Base-by-base conservation (phyloP, 495 filamentous ascomycete species). In the Hypoxylon trugodes region DNA sequence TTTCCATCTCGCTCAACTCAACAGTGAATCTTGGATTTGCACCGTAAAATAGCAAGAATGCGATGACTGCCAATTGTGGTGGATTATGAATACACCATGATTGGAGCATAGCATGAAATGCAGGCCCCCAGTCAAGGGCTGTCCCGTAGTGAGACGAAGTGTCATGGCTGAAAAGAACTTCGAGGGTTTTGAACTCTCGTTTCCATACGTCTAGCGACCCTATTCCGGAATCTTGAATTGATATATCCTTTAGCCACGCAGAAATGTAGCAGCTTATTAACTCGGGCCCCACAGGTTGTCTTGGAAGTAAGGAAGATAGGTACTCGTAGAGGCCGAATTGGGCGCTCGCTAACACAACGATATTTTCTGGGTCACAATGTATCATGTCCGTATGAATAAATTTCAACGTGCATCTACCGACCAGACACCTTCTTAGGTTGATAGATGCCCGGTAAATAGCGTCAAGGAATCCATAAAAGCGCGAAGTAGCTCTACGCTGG, bases 41-140 rank as follows among this genome's bases (percentile, higher is more conserved):
- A n/a, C 60, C 60, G 12, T 63, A 16, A 25, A 43, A 63, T 0
- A 63, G 52, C 60, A 63, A 50, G 28, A 63, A 51, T 2, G 60
- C 59, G 13, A 50, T 13, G 26, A 22, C 4, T 24, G 19, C 6
- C 13, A 56, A 9, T 4, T 1, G 10, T 6, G 50, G 42, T 24
- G 0, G 4, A 1, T n/a, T 13, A 5, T 18, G 1, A 36, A 19
- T n/a, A 19, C 16, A 57, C 26, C 35, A 55, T 3, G 2, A 0
- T 6, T 9, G 2, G 19, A 56, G 16, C 8, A 50, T 6, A 13
- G 1, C 15, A 16, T 63, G 59, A n/a, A 63, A 63, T 9, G 19
- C 10, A 15, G 43, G 35, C 10, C 36, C 47, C 12, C n/a, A 8
- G 1, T 46, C 21, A 0, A 42, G 25, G 6, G 4, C 7, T 4